These are phyloP conservation scores for Alternaria novae-zelandiae DNA, from an alignment of 2,329 filamentous ascomycete species.

Conservation along the genomic window DNA sequence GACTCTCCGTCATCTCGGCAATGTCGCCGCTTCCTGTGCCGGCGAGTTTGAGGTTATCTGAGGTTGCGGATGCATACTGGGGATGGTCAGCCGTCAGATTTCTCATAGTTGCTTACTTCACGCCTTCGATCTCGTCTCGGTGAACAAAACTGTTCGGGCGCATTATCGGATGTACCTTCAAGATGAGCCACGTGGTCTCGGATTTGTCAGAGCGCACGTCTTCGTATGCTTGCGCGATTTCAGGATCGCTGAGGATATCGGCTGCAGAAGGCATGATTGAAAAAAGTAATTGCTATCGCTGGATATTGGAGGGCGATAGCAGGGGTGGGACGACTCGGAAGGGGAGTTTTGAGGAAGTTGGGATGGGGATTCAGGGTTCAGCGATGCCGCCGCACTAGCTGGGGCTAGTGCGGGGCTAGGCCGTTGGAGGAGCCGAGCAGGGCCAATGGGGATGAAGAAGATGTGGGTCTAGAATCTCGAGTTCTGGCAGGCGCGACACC, in stretches of 20 bases:
- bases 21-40: constrained; percentile 67
- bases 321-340: background rate
- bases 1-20: constrained; percentile 60
- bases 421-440: rapidly evolving
- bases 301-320: background rate
- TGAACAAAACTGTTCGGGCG: background rate
- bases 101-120: background rate
- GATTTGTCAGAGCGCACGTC: constrained; percentile 72
- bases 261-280: constrained; percentile 34
- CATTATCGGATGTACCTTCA: constrained; percentile 57
- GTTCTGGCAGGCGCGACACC: background rate
- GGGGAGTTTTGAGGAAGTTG: constrained; percentile 16
- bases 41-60: constrained; percentile 63
- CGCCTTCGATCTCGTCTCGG: background rate
- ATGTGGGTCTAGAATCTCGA: background rate
- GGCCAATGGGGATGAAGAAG: background rate
- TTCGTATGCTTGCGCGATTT: constrained; percentile 69
- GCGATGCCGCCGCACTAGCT: background rate
- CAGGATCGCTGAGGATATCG: constrained; percentile 53
- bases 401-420: constrained; percentile 12
- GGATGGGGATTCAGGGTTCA: constrained; percentile 9
- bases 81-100: background rate
- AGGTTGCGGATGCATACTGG: constrained; percentile 51
- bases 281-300: background rate
- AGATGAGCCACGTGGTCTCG: constrained; percentile 69